Evolutionary conservation across 306 rosid genomes (phyloP).

Genomic region (Cucumis hystrix): DNA sequence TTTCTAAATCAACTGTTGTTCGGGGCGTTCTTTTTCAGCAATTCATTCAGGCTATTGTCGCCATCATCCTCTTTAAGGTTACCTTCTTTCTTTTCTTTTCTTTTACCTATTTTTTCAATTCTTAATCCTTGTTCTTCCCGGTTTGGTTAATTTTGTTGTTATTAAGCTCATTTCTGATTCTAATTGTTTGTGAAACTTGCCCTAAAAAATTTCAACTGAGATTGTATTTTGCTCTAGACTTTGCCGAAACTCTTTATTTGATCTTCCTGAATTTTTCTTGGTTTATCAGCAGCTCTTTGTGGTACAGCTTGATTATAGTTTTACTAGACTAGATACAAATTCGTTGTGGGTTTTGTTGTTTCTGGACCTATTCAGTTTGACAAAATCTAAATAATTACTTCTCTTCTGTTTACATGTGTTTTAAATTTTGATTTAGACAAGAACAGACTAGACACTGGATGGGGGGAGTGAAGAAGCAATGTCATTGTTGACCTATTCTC

Average conservation of each 20-base stretch:
- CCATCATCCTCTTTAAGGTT: constrained; percentile 34
- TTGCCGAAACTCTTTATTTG: not conserved
- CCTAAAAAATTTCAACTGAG: not conserved
- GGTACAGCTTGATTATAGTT: not conserved
- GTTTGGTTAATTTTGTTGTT: not conserved
- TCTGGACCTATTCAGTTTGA: not conserved
- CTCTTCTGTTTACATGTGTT: not conserved
- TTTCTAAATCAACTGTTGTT: constrained; percentile 47
- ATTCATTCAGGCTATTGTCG: constrained; percentile 69
- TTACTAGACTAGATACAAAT: not conserved
- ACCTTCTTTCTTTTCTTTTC: not conserved
- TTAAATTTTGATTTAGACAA: not conserved
- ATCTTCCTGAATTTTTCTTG: not conserved
- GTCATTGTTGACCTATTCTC: not conserved
- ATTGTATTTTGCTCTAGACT: not conserved
- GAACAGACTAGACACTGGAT: not conserved
- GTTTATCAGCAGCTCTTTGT: not conserved
- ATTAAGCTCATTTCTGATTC: not conserved
- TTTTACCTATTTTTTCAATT: not conserved
- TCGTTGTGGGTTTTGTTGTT: not conserved
- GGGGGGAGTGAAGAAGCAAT: not conserved
- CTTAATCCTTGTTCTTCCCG: not conserved
- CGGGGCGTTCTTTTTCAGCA: constrained; percentile 85
- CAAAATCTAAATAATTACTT: not conserved
- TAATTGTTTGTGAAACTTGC: not conserved